Conservation (phyloP, 2,329 filamentous ascomycete species). For the Hypoxylon sp. region DNA sequence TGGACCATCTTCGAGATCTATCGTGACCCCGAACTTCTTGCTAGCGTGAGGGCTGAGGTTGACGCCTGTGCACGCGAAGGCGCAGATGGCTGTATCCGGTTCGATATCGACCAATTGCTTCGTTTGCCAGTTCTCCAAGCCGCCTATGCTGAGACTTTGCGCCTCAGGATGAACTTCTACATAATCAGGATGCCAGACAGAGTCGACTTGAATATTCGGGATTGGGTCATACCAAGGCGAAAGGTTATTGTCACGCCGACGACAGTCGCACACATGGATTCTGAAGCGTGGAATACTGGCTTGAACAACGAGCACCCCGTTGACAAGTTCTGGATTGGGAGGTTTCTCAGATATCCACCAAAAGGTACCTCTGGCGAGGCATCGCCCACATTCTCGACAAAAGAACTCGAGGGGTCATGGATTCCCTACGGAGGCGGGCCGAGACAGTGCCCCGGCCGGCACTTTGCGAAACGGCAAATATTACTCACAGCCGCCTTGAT, state of each 20-base stretch:
- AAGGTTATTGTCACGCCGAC: slow-evolving; percentile 46
- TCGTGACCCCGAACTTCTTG: slow-evolving; percentile 45
- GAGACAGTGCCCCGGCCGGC: slow-evolving; percentile 47
- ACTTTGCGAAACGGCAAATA: slow-evolving; percentile 52
- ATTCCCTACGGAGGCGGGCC: slow-evolving; percentile 50
- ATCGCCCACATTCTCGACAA: slow-evolving; percentile 45
- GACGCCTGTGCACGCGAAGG: slow-evolving; percentile 33
- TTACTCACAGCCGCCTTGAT: slow-evolving; percentile 43
- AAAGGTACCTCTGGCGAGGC: background rate
- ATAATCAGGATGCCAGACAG: slow-evolving; percentile 48
- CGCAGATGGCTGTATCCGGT: slow-evolving; percentile 38
- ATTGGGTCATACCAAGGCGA: slow-evolving; percentile 45
- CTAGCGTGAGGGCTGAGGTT: slow-evolving; percentile 40
- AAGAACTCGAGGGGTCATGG: slow-evolving; percentile 49
- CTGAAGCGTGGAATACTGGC: slow-evolving; percentile 43
- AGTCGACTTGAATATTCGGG: slow-evolving; percentile 42
- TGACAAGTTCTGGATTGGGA: slow-evolving; percentile 47
- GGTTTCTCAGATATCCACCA: slow-evolving; percentile 43
- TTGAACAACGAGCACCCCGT: slow-evolving; percentile 43
- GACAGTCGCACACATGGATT: slow-evolving; percentile 50
- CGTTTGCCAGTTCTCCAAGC: slow-evolving; percentile 46
- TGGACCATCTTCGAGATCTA: slow-evolving; percentile 47
- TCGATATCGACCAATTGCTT: slow-evolving; percentile 43
- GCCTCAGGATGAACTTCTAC: slow-evolving; percentile 51
- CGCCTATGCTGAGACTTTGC: slow-evolving; percentile 49